Evolutionary conservation across 1,284 basidiomycete species (phyloP), one percentile per base, ranked within the genome.

Genomic region (Rhodotorula sp.): DNA sequence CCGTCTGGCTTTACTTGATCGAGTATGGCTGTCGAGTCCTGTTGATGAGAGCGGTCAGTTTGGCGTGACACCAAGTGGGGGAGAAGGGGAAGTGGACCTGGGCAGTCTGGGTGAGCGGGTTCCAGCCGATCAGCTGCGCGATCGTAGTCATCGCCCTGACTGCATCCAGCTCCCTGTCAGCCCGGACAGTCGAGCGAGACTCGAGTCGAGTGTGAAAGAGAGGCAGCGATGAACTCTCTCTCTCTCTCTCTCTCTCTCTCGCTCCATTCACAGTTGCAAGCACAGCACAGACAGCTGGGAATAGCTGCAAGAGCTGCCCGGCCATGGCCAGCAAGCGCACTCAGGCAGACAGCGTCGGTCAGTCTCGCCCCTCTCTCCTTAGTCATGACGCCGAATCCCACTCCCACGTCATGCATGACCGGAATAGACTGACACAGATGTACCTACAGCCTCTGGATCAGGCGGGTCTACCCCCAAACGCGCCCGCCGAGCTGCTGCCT

Each of bases 311-410:
- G 22, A n/a, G 4, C 15, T 10, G 6, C 62, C 49, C 37, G 29
- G 3, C 53, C 20, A 69, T 69, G 68, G 55, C 60, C 20, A 51
- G 53, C 18, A 69, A 69, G 60, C 68, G 68, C 30, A 42, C 67
- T 17, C 55, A 46, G 59, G 42, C 29, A 42, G 12, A 42, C 17
- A 22, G 59, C 24, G n/a, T 4, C 17, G 42, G 62, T 57, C 59
- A 64, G 56, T 58, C 55, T 24, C 60, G 14, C 22, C 42, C 7
- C 42, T 48, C 62, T 48, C 62, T 22, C 53, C 54, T 30, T 6
- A n/a, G 30, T 44, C 53, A 51, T 49, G 48, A 49, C 48, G 48
- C 10, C 37, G 48, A 48, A 48, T 48, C 12, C 42, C 59, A n/a
- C 57, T 22, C 15, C 30, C 12, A 4, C 37, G 60, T 61, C 46